These are phyloP conservation scores for Boletellus sp. DNA, from an alignment of 768 basidiomycete species.

Conservation along the genomic window DNA sequence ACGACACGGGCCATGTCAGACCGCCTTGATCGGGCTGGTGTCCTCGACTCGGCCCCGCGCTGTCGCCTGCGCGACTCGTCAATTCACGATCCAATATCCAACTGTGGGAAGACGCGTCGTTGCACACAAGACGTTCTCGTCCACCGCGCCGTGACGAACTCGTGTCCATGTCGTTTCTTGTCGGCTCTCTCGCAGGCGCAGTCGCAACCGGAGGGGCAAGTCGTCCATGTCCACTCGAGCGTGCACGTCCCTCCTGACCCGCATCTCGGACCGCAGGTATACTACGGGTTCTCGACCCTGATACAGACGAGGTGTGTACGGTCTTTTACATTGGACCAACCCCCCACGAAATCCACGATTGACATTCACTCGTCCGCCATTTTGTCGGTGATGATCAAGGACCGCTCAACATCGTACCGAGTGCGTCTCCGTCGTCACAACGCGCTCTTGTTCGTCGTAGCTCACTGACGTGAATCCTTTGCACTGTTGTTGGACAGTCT, in stretches of 20 bases:
- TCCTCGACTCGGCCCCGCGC: too few species aligned
- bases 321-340: neutral
- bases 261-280: constrained; percentile 40
- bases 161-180: constrained; percentile 50
- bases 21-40: too few species aligned
- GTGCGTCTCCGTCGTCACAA: constrained; percentile 35
- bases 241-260: neutral
- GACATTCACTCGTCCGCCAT: neutral
- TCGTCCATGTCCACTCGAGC: neutral
- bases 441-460: neutral
- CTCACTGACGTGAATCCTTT: neutral
- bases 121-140: too few species aligned
- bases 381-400: constrained; percentile 33
- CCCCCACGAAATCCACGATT: neutral
- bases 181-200: constrained; percentile 68
- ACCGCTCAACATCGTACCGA: constrained; percentile 54
- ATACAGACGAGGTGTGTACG: constrained; percentile 51
- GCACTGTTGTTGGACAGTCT: constrained; percentile 36
- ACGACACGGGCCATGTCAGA: too few species aligned
- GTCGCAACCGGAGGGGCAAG: constrained; percentile 63
- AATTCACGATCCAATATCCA: too few species aligned
- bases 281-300: constrained; percentile 68
- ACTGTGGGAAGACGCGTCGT: too few species aligned
- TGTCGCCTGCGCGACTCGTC: too few species aligned
- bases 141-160: neutral